These are phyloP conservation scores for Fusarium falciforme DNA, from an alignment of 2,329 filamentous ascomycete species.

Conservation along the genomic window DNA sequence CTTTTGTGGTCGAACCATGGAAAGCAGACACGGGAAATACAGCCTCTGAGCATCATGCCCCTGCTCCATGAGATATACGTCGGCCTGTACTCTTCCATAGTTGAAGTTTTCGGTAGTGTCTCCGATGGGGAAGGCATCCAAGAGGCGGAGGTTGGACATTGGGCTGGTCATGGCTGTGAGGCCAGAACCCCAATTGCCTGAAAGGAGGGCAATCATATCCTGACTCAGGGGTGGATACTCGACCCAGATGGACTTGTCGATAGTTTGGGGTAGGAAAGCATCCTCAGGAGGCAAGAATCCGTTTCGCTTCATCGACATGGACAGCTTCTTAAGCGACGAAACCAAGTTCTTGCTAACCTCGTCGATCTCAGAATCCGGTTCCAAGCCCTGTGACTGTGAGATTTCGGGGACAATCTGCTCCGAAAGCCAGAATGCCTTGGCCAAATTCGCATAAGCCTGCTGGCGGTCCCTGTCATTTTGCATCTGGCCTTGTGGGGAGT, in stretches of 20 bases:
- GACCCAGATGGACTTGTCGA: conserved; percentile 86
- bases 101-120: conserved; percentile 80
- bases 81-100: conserved; percentile 81
- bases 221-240: conserved; percentile 79
- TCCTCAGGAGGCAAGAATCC: conserved; percentile 79
- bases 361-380: conserved; percentile 60
- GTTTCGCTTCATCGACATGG: conserved; percentile 87
- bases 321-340: conserved; percentile 77
- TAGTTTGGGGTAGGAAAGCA: conserved; percentile 76
- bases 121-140: conserved; percentile 79
- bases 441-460: conserved; percentile 86
- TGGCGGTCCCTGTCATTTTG: conserved; percentile 68
- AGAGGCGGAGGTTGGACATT: conserved; percentile 62
- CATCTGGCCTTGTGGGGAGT: conserved; percentile 61
- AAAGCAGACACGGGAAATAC: conserved; percentile 79
- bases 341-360: conserved; percentile 67
- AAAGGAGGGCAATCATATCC: conserved; percentile 77
- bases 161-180: conserved; percentile 61
- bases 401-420: conserved; percentile 65
- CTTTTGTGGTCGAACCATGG: conserved; percentile 76
- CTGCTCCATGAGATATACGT: conserved; percentile 79
- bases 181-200: conserved; percentile 67
- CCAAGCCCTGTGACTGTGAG: conserved; percentile 54
- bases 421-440: conserved; percentile 87
- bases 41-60: conserved; percentile 76